Base-by-base conservation (phyloP, 805 yeast genomes). In the Starmerella davenportii region DNA sequence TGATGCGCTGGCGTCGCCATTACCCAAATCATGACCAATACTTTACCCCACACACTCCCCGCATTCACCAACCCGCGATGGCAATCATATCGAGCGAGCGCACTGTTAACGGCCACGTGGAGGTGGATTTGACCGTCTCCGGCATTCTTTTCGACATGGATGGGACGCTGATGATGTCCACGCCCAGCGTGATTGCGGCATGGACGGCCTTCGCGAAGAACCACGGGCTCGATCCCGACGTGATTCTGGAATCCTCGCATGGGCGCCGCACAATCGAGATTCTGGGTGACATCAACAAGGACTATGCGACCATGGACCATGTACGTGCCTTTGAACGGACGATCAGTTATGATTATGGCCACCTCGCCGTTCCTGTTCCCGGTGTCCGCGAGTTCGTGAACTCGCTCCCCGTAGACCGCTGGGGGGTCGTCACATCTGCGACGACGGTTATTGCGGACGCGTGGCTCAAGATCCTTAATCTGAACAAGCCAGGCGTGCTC, bases 351-450 rank as follows among this genome's bases (percentile, higher is more conserved):
- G 68, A 72, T 41, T 76, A 71, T 58, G 84, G 84, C 36, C 69
- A 74, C 51, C 64, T 65, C 52, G 82, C 85, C 44, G 68, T 63
- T 48, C 76, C 79, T 30, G 78, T 79, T 41, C 74, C 75, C 13
- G 93, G 93, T 41, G 75, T 81, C 37, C 68, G 70, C 34, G 72
- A 69, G 51, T 63, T 79, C 42, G 40, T 41, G 21, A 36, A 38
- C 23, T 42, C 48, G 21, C 46, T 48, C 20, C 53, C 63, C 63
- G 55, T 74, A 73, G 20, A 38, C 20, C 44, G 39, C 60, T 79
- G 92, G 80, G 85, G 84, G 41, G 76, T 79, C 52, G 92, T 81
- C 45, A 79, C 93, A 17, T 72, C 80, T 38, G 92, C 90, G 49
- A 75, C 84, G 40, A 64, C 67, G 45, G 74, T 70, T 24, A 66